These are phyloP conservation scores for Tulasnella sp. DNA, from an alignment of 768 basidiomycete genomes.

Conservation along the genomic window DNA sequence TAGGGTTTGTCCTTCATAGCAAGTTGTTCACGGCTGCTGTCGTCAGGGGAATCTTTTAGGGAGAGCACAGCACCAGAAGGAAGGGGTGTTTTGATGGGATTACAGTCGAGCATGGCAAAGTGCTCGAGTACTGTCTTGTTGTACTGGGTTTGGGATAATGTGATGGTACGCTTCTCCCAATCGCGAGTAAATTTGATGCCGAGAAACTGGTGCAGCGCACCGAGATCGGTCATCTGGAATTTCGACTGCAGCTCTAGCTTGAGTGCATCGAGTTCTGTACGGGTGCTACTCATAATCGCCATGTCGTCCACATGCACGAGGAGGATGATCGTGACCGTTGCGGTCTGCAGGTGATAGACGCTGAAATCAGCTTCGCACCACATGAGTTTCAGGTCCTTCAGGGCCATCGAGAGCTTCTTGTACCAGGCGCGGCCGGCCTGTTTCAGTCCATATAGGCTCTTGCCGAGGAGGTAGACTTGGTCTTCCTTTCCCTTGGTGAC, in stretches of 20 bases:
- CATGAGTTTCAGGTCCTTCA: neutral
- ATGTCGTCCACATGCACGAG: constrained; percentile 7
- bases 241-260: neutral
- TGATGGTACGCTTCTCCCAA: neutral
- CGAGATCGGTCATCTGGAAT: constrained; percentile 7
- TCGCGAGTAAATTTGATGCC: neutral
- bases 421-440: neutral
- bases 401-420: neutral
- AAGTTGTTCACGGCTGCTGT: neutral
- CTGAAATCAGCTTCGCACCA: constrained; percentile 3
- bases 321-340: neutral
- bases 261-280: neutral
- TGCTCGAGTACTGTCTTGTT: neutral
- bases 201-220: neutral
- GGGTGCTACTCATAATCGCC: neutral
- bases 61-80: neutral
- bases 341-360: neutral
- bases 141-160: neutral
- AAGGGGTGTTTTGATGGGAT: neutral
- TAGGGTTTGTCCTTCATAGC: neutral
- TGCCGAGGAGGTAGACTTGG: neutral
- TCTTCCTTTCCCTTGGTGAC: neutral
- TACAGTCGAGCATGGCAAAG: neutral
- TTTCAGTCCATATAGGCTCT: neutral
- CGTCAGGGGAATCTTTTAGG: neutral